Base-by-base conservation (phyloP, 2,329 filamentous ascomycete species). In the Cryphonectria nitschkei region DNA sequence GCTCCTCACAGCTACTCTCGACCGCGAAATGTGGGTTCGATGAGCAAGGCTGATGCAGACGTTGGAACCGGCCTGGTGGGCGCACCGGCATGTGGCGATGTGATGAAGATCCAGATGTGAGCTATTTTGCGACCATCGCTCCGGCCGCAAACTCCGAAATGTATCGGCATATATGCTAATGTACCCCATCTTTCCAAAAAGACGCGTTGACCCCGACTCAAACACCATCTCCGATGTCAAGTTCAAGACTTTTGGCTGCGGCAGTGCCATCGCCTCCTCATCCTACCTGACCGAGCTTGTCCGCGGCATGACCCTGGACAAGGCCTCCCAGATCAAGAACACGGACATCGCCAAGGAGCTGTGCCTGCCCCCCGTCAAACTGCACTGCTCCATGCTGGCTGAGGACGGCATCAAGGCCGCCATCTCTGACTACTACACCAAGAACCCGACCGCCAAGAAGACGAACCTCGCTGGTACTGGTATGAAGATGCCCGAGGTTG, bases 301-400 rank as follows among this genome's bases (percentile, higher is more conserved):
- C 74, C 89, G 94, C 74, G 96, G 96, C 73, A 99, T 98, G 95
- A 97, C 92, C 19, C 83, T 99, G 75, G 96, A 99, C 77, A 94
- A 99, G 81, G 96, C 97, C 46, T 90, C 91, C 68, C 92, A 92
- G 84, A 93, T 99, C 77, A 92, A 94, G 85, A 99, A 99, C 84
- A 97, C 95, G 3, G 95, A 99, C 83, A 99, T 99, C 79, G 96
- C 96, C 52, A 97, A 97, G 86, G 97, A 99, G 84, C 86, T 98
- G 70, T 96, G 93, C 79, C 83, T 96, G 78, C 94, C 93, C 50
- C 93, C 94, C 73, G 93, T 97, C 66, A 97, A 97, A 85, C 92
- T 96, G 64, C 94, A 97, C 82, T 97, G 94, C 86, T 95, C 92
- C 66, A 96, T 97, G 92, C 87, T 97, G 75, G 94, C 94, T 19